A percentile compares a stretch with the other conserved stretches of the same genome.
Evolutionary conservation across 2,329 filamentous ascomycete genomes (phyloP).

Genomic region (Chaetomium sp.): DNA sequence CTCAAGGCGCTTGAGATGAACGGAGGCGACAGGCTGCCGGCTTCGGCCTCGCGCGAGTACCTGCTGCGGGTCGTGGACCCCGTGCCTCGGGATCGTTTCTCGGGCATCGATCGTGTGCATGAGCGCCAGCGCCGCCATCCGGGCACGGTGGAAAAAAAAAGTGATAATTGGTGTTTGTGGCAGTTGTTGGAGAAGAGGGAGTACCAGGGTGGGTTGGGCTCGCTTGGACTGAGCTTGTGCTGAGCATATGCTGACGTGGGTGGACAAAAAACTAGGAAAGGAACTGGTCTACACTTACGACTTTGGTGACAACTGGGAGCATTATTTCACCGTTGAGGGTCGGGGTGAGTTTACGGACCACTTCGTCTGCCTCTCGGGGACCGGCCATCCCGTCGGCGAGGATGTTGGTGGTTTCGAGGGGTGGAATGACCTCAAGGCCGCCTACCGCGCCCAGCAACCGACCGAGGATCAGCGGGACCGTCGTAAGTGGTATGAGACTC

Average conservation of each 20-base stretch:
- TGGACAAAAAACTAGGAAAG: constrained; percentile 14
- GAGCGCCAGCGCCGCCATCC: constrained; percentile 25
- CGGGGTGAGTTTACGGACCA: constrained; percentile 28
- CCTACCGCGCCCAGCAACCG: constrained; percentile 36
- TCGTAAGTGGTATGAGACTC: constrained; percentile 38
- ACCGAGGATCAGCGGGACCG: constrained; percentile 35
- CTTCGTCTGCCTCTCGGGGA: constrained; percentile 20
- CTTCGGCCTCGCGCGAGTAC: neutral
- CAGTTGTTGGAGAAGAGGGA: constrained; percentile 29
- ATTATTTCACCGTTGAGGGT: constrained; percentile 28
- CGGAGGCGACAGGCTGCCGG: no score
- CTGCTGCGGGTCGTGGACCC: neutral
- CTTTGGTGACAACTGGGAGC: constrained; percentile 34
- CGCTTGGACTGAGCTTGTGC: neutral
- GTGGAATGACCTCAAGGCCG: constrained; percentile 39
- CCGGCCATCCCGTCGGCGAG: constrained; percentile 36
- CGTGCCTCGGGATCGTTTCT: neutral
- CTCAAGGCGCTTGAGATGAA: neutral
- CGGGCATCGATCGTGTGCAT: constrained; percentile 26
- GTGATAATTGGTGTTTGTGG: constrained; percentile 25
- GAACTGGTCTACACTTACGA: constrained; percentile 33
- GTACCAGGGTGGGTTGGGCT: constrained; percentile 15
- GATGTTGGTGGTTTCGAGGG: constrained; percentile 37
- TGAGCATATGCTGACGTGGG: neutral
- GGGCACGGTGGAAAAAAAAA: constrained; percentile 26